Conservation (phyloP, 176 grass and related monocot species). For the Oryza meyeriana region DNA sequence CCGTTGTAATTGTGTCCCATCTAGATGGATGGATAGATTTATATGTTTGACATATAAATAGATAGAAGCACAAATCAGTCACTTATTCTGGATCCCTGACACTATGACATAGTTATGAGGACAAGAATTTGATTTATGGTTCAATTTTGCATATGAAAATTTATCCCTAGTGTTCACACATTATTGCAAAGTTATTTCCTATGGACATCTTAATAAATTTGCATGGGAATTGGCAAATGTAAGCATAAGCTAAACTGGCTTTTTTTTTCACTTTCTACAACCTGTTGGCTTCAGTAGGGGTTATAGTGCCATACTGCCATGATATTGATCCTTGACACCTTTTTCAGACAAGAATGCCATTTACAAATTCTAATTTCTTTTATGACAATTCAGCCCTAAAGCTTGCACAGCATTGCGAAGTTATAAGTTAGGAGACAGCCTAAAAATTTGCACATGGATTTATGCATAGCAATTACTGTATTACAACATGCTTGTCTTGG, state of each 20-base stretch:
- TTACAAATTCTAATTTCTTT: slow-evolving; percentile 28
- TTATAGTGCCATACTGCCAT: slow-evolving; percentile 5
- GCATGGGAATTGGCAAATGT: background rate
- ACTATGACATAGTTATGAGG: background rate
- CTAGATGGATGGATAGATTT: background rate
- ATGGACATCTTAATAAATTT: background rate
- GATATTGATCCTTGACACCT: slow-evolving; percentile 11
- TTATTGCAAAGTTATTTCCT: slow-evolving; percentile 4
- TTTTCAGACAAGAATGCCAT: slow-evolving; percentile 20
- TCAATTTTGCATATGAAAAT: background rate
- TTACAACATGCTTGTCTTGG: slow-evolving; percentile 22
- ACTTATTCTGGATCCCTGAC: background rate
- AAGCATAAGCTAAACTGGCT: background rate
- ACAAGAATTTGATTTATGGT: slow-evolving; percentile 16
- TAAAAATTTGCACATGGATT: background rate
- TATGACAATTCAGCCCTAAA: slow-evolving; percentile 8
- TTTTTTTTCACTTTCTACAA: slow-evolving; percentile 23
- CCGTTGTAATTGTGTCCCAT: background rate
- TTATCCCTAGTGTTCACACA: background rate
- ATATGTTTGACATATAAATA: background rate
- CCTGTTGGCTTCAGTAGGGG: slow-evolving; percentile 17
- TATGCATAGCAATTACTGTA: background rate
- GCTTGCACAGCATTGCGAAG: slow-evolving; percentile 11
- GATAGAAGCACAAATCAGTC: background rate
- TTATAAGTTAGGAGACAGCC: slow-evolving; percentile 21